Evolutionary conservation across 208 protist species (phyloP), one percentile per base, ranked within the genome.

Genomic region (Trypanosoma avium): DNA sequence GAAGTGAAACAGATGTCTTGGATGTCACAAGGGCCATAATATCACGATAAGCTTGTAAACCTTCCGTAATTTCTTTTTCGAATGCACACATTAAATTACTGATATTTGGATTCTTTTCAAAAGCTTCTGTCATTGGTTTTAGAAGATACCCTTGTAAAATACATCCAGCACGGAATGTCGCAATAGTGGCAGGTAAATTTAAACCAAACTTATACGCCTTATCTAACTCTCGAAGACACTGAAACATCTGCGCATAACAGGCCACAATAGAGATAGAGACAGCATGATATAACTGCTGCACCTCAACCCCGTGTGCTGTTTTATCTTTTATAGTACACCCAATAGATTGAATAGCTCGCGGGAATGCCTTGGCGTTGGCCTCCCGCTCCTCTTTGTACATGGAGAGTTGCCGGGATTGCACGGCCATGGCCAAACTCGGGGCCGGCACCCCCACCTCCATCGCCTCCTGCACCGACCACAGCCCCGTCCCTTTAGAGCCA

Each of bases 401-500:
- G 46, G 92, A 97, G 50, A 99, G 62, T 73, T 93, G 86, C 53
- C 97, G 84, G 2, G 96, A 93, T 67, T 97, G 88, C 26, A 99
- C 96, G 47, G 93, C 82, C 79, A 96, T 96, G 77, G 83, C 87
- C 45, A 99, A 93, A 30, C 91, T 92, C 24, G 93, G 88, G 15
- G 90, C 71, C 17, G 96, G 94, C 13, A 97, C 84, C 62, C 93
- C 92, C 0, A 95, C 53, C 35, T 98, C 95, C 15, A 98, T 71
- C 10, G 97, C 97, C 63, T 97, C 94, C 75, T 97, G 93, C 22
- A 79, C 91, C 4, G 97, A 98, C 97, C 95, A 98, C 60, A 97
- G 85, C 49, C 97, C 98, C 17, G 98, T 99, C 43, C 98, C 99
- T 77, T 99, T 99, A 57, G 90, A 91, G 19, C 93, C 98, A 53